Conservation (phyloP, 768 basidiomycete genomes). For the Leccinum boreale region DNA sequence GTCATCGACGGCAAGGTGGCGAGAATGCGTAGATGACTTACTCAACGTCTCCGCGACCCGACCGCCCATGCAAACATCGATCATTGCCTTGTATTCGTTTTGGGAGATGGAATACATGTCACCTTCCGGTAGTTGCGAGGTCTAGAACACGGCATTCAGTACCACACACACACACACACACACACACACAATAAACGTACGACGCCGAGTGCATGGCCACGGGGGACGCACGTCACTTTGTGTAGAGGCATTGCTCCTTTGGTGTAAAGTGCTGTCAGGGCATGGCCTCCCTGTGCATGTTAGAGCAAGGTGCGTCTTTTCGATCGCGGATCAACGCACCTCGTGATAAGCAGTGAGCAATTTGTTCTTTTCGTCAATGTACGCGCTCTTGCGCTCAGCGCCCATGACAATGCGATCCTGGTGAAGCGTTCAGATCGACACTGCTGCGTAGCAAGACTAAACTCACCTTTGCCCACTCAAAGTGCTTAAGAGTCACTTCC, state of each 20-base stretch:
- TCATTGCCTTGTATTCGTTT: slow-evolving; percentile 73
- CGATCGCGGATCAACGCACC: slow-evolving; percentile 38
- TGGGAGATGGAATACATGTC: slow-evolving; percentile 70
- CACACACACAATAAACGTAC: slow-evolving; percentile 42
- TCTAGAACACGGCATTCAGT: slow-evolving; percentile 37
- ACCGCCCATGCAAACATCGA: slow-evolving; percentile 93
- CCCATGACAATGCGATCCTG: slow-evolving; percentile 97
- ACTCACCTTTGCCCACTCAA: slow-evolving; percentile 96
- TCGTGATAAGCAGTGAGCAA: slow-evolving; percentile 96
- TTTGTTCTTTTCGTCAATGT: slow-evolving; percentile 83
- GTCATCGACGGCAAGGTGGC: slow-evolving; percentile 9
- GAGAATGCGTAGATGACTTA: slow-evolving; percentile 31
- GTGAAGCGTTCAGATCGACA: background rate
- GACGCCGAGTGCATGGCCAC: slow-evolving; percentile 88
- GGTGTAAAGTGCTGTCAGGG: slow-evolving; percentile 91
- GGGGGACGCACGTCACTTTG: slow-evolving; percentile 96
- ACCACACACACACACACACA: background rate
- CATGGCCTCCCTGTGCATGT: slow-evolving; percentile 74
- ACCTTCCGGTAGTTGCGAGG: slow-evolving; percentile 72
- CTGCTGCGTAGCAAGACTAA: background rate
- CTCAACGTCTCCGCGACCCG: slow-evolving; percentile 92
- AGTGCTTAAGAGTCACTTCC: slow-evolving; percentile 73
- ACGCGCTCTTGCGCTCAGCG: slow-evolving; percentile 87
- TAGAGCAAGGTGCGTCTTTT: background rate
- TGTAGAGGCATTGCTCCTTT: slow-evolving; percentile 95